These are phyloP conservation scores for Nadsonia commutata DNA, from an alignment of 1,139 yeast genomes.

Conservation along the genomic window DNA sequence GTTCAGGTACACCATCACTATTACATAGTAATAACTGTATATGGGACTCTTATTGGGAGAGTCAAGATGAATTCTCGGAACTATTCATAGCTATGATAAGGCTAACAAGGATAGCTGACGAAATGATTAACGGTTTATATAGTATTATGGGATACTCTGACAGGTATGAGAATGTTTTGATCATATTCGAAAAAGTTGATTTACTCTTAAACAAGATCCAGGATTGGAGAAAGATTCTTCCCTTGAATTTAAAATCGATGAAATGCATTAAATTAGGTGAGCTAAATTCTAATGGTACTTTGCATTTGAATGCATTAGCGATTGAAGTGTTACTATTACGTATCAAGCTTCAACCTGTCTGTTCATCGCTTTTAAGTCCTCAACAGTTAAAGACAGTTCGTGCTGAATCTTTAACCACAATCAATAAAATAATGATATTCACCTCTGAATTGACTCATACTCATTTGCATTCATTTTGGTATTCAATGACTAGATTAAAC, in stretches of 20 bases:
- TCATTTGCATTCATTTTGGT: conserved; percentile 26
- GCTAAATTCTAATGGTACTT: conserved; percentile 22
- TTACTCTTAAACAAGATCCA: conserved; percentile 14
- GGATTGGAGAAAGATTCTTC: conserved; percentile 19
- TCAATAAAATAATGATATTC: conserved; percentile 19
- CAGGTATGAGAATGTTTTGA: conserved; percentile 11
- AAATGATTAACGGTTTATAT: conserved; percentile 17
- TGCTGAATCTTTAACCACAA: conserved; percentile 18
- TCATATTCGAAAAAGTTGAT: conserved; percentile 13
- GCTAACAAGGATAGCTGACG: conserved; percentile 20
- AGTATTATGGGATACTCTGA: conserved; percentile 13
- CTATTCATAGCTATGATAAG: conserved; percentile 20
- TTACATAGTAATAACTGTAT: conserved; percentile 14
- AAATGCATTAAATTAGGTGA: conserved; percentile 15
- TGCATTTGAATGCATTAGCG: conserved; percentile 21
- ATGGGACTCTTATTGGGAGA: conserved; percentile 12
- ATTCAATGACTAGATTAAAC: conserved; percentile 20
- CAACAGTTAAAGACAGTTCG: conserved; percentile 14
- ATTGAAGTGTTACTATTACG: conserved; percentile 21
- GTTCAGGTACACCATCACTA: conserved; percentile 21
- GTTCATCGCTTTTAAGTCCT: conserved; percentile 12
- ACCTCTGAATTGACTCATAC: conserved; percentile 23
- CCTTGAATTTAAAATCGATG: conserved; percentile 19
- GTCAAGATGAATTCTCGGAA: conserved; percentile 19
- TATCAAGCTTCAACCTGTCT: conserved; percentile 16